Evolutionary conservation across 2,329 filamentous ascomycete genomes (phyloP).

Genomic region (Zelopaecilomyces penicillatus): DNA sequence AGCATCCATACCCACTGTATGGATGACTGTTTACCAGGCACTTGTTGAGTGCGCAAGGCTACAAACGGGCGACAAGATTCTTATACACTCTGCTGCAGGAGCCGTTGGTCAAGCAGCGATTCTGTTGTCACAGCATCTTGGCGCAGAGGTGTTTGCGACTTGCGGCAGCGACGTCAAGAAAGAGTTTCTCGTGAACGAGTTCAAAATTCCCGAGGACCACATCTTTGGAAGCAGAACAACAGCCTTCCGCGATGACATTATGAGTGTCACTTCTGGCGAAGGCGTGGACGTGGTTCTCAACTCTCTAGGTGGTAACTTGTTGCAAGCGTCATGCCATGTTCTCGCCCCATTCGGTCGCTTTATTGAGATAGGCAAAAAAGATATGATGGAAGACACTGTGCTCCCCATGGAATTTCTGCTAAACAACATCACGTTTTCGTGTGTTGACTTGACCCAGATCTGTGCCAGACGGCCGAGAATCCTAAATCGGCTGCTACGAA

Average conservation of each 20-base stretch:
- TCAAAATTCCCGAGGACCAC: slow-evolving; percentile 1
- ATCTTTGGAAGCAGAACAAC: slow-evolving; percentile 4
- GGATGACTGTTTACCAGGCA: slow-evolving; percentile 3
- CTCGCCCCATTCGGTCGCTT: slow-evolving; percentile 29
- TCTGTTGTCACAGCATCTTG: slow-evolving; percentile 14
- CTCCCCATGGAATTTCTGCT: not conserved
- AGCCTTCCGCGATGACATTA: not conserved
- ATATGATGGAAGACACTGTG: slow-evolving; percentile 7
- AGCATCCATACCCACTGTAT: slow-evolving; percentile 7
- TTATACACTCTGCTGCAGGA: slow-evolving; percentile 23
- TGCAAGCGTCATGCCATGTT: slow-evolving; percentile 6
- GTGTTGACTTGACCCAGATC: slow-evolving; percentile 1
- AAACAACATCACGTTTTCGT: not conserved
- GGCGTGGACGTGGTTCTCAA: slow-evolving; percentile 17
- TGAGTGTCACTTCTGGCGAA: slow-evolving; percentile 13
- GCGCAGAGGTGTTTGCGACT: slow-evolving; percentile 10
- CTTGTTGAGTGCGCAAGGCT: slow-evolving; percentile 15
- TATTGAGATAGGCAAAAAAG: slow-evolving; percentile 31
- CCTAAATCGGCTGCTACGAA: not conserved
- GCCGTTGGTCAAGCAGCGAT: slow-evolving; percentile 23
- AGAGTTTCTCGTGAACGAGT: not conserved
- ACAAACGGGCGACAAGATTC: slow-evolving; percentile 20
- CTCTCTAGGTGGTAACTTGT: slow-evolving; percentile 5
- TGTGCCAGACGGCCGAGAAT: not conserved
- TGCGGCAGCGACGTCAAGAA: slow-evolving; percentile 1